A percentile compares a stretch with the other conserved stretches of the same genome.
Evolutionary conservation across 306 rosid genomes (phyloP).

Genomic region (Prinsepia uniflora): DNA sequence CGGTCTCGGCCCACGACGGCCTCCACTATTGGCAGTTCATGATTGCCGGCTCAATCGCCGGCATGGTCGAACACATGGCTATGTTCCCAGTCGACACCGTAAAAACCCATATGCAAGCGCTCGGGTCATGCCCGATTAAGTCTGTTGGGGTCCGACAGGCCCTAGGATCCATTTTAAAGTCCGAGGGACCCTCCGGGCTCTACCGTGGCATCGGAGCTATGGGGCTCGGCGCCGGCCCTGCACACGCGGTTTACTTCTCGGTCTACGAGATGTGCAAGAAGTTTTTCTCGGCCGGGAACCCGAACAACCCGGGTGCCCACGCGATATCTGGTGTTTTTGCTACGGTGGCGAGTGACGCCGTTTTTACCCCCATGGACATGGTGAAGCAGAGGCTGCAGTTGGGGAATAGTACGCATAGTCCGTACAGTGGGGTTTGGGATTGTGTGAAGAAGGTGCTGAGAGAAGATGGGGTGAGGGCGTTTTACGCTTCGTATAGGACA

Average conservation of each 20-base stretch:
- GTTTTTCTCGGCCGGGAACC: conserved; percentile 47
- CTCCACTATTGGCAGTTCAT: conserved; percentile 88
- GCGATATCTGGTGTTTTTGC: conserved; percentile 75
- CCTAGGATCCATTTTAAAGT: conserved; percentile 46
- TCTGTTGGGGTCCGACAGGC: conserved; percentile 68
- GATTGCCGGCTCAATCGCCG: conserved; percentile 83
- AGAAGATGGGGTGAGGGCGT: conserved; percentile 70
- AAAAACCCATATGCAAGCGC: conserved; percentile 88
- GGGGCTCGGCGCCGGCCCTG: conserved; percentile 93
- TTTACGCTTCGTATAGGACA: conserved; percentile 77
- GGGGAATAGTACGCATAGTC: conserved; percentile 59
- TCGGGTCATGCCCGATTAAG: conserved; percentile 76
- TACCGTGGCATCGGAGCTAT: conserved; percentile 87
- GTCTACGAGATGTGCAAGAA: conserved; percentile 62
- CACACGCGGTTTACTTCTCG: conserved; percentile 83
- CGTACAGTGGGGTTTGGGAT: conserved; percentile 67
- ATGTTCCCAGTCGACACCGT: conserved; percentile 92
- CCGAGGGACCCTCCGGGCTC: conserved; percentile 65
- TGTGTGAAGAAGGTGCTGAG: conserved; percentile 61
- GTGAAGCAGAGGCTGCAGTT: conserved; percentile 88
- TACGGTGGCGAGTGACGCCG: conserved; percentile 69
- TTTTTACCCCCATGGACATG: conserved; percentile 89
- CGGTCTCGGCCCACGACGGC: conserved; percentile 61
- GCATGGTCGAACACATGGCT: conserved; percentile 74
- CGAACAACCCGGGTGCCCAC: conserved; percentile 47